These are phyloP conservation scores for Marasmius sp. DNA, from an alignment of 1,284 basidiomycete genomes.

Conservation along the genomic window DNA sequence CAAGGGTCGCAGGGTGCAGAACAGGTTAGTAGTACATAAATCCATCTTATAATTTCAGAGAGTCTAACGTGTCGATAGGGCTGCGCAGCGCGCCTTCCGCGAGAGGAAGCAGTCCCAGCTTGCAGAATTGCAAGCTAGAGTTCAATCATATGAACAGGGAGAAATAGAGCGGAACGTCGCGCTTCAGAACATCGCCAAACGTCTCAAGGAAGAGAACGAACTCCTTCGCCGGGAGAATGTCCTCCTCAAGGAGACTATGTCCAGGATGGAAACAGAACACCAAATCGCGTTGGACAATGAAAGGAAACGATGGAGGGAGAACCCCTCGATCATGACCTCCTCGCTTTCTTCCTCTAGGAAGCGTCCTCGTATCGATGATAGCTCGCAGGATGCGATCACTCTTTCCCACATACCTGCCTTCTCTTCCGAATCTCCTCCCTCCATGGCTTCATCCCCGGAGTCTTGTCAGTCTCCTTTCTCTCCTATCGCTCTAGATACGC, in stretches of 20 bases:
- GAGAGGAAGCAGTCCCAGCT: constrained; percentile 90
- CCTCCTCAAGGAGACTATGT: constrained; percentile 59
- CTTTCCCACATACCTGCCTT: constrained; percentile 18
- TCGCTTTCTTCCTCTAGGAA: constrained; percentile 35
- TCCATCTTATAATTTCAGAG: background rate
- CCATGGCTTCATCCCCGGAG: constrained; percentile 54
- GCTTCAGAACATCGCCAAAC: constrained; percentile 82
- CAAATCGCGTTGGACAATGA: constrained; percentile 30
- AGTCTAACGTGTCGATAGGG: constrained; percentile 45
- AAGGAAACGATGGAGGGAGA: constrained; percentile 58
- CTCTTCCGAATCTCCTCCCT: constrained; percentile 38
- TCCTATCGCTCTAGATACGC: constrained; percentile 31
- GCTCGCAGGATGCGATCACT: constrained; percentile 31
- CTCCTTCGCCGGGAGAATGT: constrained; percentile 64
- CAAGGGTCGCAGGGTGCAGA: constrained; percentile 73
- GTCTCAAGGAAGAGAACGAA: constrained; percentile 87
- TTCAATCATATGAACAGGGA: constrained; percentile 86
- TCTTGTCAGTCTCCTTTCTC: constrained; percentile 47
- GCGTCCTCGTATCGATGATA: constrained; percentile 41
- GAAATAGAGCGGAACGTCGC: constrained; percentile 89
- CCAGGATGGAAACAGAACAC: constrained; percentile 47
- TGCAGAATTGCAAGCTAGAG: constrained; percentile 84
- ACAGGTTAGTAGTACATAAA: constrained; percentile 48
- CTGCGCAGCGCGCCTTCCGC: constrained; percentile 88
- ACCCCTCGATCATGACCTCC: constrained; percentile 36